Conservation (phyloP, 805 yeast genomes). For the Suhomyces xylopsoci region DNA sequence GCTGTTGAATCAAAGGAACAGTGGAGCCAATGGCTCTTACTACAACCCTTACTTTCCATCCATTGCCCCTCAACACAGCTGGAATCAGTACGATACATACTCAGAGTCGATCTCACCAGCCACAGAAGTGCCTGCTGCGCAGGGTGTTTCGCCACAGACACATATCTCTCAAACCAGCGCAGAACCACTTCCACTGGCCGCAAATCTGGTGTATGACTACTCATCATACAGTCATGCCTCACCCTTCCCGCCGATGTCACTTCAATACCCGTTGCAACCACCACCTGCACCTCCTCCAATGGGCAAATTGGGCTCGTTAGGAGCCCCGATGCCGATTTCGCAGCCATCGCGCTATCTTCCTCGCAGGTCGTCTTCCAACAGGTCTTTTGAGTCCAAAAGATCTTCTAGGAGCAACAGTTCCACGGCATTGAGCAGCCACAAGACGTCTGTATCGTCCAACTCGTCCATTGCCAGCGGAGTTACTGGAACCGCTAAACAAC, state of each 20-base stretch:
- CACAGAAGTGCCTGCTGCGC: neutral
- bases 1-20: neutral
- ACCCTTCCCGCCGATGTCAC: neutral
- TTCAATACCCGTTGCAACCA: neutral
- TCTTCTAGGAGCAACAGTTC: slow-evolving; percentile 10
- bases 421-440: slow-evolving; percentile 5
- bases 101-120: neutral
- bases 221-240: neutral
- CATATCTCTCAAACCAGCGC: neutral
- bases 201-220: neutral
- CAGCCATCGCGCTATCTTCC: neutral
- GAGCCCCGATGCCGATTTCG: neutral
- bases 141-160: neutral
- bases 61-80: neutral
- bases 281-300: neutral
- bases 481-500: slow-evolving; percentile 8
- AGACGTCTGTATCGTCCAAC: slow-evolving; percentile 9
- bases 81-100: neutral
- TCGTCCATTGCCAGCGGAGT: slow-evolving; percentile 5
- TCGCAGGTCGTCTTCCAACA: slow-evolving; percentile 13
- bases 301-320: neutral
- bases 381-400: slow-evolving; percentile 12
- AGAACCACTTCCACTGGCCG: neutral
- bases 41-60: neutral
- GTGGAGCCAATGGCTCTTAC: neutral